phyloP scores from a whole-genome alignment of 2,329 filamentous ascomycete genomes.

The Trichoderma pleuroti region DNA sequence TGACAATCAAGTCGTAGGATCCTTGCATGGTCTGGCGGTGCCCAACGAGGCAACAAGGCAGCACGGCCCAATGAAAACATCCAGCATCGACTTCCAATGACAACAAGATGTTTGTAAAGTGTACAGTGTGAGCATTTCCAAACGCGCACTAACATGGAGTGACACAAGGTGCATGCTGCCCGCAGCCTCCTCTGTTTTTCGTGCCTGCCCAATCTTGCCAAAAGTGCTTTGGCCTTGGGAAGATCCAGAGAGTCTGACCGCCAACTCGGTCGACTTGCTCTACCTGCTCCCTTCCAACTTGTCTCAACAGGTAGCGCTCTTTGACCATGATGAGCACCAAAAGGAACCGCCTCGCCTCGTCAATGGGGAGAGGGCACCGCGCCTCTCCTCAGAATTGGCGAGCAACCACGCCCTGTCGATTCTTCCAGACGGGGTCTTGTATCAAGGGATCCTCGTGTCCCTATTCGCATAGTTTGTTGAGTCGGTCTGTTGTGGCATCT shows the following conservation, averaged over 20 bases:
- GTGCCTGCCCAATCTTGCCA: background rate
- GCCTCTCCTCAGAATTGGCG: background rate
- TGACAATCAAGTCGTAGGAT: background rate
- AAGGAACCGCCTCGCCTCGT: background rate
- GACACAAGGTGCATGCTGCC: background rate
- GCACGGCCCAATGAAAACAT: background rate
- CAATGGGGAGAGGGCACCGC: background rate
- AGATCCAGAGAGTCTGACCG: background rate
- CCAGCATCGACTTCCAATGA: background rate
- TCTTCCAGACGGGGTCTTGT: constrained; percentile 3
- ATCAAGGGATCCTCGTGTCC: background rate
- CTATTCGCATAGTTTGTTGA: background rate
- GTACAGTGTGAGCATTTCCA: background rate
- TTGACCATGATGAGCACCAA: background rate
- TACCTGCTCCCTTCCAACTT: no score
- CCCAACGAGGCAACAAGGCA: background rate
- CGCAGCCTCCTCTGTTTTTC: background rate
- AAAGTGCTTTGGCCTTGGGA: background rate
- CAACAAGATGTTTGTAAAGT: background rate
- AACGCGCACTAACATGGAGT: background rate
- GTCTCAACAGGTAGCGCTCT: background rate
- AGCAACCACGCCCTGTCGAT: constrained; percentile 6
- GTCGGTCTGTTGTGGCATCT: background rate
- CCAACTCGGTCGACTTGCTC: background rate
- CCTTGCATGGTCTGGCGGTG: background rate